These are phyloP conservation scores for Lathyrus sativus DNA, from an alignment of 306 rosid species.

Conservation along the genomic window DNA sequence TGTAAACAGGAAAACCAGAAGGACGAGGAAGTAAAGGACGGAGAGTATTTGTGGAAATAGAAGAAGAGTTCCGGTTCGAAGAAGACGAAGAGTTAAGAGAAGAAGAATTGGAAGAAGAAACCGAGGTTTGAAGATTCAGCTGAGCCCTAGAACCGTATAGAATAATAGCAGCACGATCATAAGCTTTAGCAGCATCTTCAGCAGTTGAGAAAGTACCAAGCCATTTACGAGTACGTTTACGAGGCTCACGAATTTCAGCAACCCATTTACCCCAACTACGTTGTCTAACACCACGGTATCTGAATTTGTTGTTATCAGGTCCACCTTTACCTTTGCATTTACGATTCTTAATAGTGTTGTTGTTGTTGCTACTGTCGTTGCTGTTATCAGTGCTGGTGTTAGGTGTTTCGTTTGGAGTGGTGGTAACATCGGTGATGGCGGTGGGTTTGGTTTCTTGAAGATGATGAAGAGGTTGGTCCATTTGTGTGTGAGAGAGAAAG, in stretches of 20 bases:
- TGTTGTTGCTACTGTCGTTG: not conserved
- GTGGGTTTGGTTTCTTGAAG: slow-evolving; percentile 38
- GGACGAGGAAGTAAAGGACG: slow-evolving; percentile 83
- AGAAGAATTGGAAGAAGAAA: slow-evolving; percentile 35
- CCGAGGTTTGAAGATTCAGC: slow-evolving; percentile 74
- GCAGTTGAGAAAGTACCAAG: slow-evolving; percentile 95
- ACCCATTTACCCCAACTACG: slow-evolving; percentile 99
- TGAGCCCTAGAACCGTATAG: slow-evolving; percentile 88
- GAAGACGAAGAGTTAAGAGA: slow-evolving; percentile 40
- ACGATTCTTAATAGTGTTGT: not conserved
- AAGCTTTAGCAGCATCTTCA: slow-evolving; percentile 91
- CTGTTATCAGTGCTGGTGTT: slow-evolving; percentile 12
- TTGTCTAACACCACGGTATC: slow-evolving; percentile 90
- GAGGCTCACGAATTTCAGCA: slow-evolving; percentile 96
- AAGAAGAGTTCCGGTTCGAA: slow-evolving; percentile 28
- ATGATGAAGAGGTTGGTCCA: slow-evolving; percentile 48
- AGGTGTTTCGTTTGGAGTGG: slow-evolving; percentile 39
- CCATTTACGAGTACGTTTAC: slow-evolving; percentile 89
- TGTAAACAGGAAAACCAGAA: slow-evolving; percentile 33
- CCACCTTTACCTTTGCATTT: slow-evolving; percentile 86
- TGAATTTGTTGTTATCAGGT: slow-evolving; percentile 88
- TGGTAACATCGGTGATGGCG: slow-evolving; percentile 37
- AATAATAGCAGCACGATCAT: slow-evolving; percentile 89
- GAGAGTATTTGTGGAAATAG: slow-evolving; percentile 63
- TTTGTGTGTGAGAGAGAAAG: slow-evolving; percentile 15